These are phyloP conservation scores for Geotrichum histeridarum DNA, from an alignment of 1,139 yeast species.

Conservation along the genomic window DNA sequence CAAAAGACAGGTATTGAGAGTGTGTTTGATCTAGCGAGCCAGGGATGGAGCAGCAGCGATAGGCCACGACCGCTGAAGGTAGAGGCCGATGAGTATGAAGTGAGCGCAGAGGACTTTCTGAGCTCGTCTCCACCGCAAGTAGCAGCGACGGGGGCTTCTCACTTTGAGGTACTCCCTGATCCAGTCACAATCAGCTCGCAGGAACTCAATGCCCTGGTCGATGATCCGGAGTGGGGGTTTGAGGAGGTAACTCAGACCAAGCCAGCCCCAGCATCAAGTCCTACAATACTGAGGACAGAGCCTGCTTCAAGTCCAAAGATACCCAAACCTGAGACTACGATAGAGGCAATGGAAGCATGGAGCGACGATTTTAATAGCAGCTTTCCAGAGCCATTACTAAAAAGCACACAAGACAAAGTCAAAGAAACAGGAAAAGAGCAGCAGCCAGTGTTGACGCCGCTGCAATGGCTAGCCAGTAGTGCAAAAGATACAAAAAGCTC, in stretches of 20 bases:
- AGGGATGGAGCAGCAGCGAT: background rate
- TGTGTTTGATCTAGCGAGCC: background rate
- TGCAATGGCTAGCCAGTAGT: too few species aligned
- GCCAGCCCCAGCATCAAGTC: background rate
- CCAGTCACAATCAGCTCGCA: background rate
- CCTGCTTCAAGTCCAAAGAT: background rate
- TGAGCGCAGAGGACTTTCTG: background rate
- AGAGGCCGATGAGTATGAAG: background rate
- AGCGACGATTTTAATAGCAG: background rate
- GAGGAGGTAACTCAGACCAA: background rate
- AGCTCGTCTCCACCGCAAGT: slow-evolving; percentile 8
- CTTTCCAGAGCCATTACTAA: background rate
- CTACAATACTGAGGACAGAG: too few species aligned
- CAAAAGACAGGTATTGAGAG: background rate
- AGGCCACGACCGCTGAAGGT: background rate
- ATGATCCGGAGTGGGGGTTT: slow-evolving; percentile 16
- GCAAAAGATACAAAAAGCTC: too few species aligned
- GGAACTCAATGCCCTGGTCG: slow-evolving; percentile 11
- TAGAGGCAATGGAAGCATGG: background rate
- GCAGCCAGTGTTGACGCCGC: too few species aligned
- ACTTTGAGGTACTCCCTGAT: background rate
- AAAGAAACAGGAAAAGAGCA: background rate
- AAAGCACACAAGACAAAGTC: background rate
- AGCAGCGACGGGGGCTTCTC: background rate
- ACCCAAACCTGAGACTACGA: background rate